phyloP scores from a whole-genome alignment of 2,329 filamentous ascomycete species.

The Penicillium concentricum region DNA sequence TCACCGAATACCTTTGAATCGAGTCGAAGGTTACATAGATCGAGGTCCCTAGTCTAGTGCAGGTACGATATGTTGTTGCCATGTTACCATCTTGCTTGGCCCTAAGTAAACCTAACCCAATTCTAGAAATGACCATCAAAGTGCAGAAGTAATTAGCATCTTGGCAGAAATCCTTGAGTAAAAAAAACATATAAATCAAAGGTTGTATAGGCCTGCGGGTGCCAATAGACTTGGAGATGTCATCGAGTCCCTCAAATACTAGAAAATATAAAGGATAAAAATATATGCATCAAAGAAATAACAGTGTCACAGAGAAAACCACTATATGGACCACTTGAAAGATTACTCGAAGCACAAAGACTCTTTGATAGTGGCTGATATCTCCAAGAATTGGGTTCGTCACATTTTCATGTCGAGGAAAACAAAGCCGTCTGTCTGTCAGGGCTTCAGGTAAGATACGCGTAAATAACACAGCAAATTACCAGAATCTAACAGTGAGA shows the following conservation, averaged over 20 bases:
- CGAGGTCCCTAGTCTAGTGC: background rate
- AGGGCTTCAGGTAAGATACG: constrained; percentile 1
- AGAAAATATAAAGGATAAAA: too few relatives aligned
- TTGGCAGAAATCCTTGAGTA: background rate
- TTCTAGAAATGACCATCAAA: background rate
- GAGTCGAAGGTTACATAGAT: background rate
- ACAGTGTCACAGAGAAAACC: background rate
- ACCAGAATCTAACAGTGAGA: background rate
- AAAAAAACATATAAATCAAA: background rate
- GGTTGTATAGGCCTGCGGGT: background rate
- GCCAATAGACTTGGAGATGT: background rate
- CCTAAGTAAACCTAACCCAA: background rate
- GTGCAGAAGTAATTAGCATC: too few relatives aligned
- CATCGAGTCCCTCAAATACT: too few relatives aligned
- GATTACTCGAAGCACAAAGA: background rate
- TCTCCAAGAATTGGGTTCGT: background rate
- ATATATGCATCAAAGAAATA: background rate
- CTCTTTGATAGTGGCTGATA: background rate
- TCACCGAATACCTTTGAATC: background rate
- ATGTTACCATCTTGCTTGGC: background rate
- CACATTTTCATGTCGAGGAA: background rate
- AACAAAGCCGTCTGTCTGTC: constrained; percentile 1
- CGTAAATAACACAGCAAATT: background rate
- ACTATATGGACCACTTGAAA: background rate
- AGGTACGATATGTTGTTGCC: background rate